Percentiles rank a stretch among this genome's conserved stretches.
These are phyloP conservation scores for Pseudogymnoascus sp. DNA, from an alignment of 2,329 filamentous ascomycete species.

Conservation along the genomic window DNA sequence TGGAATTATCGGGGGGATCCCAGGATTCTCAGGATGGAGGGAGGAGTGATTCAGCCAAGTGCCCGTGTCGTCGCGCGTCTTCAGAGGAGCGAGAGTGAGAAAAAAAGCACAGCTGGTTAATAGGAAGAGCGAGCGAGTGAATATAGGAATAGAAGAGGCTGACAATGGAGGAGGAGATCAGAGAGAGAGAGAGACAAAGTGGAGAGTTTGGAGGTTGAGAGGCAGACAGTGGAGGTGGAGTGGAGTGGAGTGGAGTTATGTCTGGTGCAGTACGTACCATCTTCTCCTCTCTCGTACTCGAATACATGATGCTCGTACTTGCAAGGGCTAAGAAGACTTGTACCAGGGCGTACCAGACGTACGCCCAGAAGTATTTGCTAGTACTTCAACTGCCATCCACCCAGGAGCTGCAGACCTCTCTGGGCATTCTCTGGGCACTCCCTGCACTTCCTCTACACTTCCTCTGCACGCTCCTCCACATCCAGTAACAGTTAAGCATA, in stretches of 20 bases:
- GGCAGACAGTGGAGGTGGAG: slow-evolving; percentile 20
- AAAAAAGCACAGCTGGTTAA: neutral
- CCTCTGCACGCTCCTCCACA: neutral
- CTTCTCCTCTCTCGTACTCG: neutral
- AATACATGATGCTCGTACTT: neutral
- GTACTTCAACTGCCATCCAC: slow-evolving; percentile 1
- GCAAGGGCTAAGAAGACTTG: neutral
- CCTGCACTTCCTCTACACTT: no score
- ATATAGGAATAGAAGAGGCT: slow-evolving; percentile 16
- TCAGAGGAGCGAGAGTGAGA: slow-evolving; percentile 1
- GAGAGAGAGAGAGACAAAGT: slow-evolving; percentile 37
- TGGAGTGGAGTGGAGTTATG: slow-evolving; percentile 10
- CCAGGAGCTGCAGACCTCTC: neutral
- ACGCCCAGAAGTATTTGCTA: neutral
- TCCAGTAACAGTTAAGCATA: slow-evolving; percentile 7
- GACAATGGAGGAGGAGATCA: slow-evolving; percentile 30
- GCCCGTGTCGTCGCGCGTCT: neutral
- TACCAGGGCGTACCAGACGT: neutral
- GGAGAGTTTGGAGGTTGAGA: slow-evolving; percentile 18
- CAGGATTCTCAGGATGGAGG: neutral
- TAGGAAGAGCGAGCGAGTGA: slow-evolving; percentile 10
- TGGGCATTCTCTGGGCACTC: no score
- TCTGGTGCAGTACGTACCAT: neutral
- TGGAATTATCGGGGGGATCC: neutral
- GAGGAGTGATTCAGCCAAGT: neutral